Conservation (phyloP, 139 green algal species). For the Closterium sp. region DNA sequence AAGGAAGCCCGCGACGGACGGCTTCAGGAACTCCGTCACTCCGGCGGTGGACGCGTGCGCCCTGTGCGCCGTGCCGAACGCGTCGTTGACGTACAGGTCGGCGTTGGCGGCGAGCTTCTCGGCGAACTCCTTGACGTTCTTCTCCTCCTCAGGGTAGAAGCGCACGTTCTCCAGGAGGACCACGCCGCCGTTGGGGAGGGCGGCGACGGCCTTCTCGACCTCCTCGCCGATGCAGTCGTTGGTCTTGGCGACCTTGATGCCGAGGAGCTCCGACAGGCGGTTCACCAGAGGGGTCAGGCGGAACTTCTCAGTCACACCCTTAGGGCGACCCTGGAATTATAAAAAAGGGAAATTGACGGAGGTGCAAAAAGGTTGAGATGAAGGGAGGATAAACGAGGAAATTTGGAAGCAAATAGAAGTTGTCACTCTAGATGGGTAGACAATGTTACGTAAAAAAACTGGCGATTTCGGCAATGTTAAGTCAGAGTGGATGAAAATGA, state of each 20-base stretch:
- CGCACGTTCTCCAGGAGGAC: constrained; percentile 52
- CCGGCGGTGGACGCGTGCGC: constrained; percentile 88
- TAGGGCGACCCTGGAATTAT: neutral
- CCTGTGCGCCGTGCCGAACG: constrained; percentile 96
- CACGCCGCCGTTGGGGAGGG: neutral
- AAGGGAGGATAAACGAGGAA: no score
- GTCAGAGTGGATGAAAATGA: no score
- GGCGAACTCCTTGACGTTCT: constrained; percentile 88
- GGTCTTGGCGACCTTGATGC: neutral
- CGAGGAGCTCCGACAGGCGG: neutral
- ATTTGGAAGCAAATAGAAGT: no score
- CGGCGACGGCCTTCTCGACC: neutral
- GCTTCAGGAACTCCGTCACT: neutral
- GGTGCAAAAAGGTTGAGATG: neutral
- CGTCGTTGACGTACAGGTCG: constrained; percentile 96
- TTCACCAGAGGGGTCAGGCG: neutral
- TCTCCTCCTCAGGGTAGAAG: constrained; percentile 82
- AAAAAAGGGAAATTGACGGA: neutral
- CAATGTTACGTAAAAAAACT: no score
- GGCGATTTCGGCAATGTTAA: no score
- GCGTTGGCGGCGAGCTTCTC: constrained; percentile 88
- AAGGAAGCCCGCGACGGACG: neutral
- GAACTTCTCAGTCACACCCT: neutral
- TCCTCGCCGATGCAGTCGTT: constrained; percentile 4
- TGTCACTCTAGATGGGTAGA: no score